Conservation (phyloP, 2,329 filamentous ascomycete genomes). For the Lachnellula hyalina region DNA sequence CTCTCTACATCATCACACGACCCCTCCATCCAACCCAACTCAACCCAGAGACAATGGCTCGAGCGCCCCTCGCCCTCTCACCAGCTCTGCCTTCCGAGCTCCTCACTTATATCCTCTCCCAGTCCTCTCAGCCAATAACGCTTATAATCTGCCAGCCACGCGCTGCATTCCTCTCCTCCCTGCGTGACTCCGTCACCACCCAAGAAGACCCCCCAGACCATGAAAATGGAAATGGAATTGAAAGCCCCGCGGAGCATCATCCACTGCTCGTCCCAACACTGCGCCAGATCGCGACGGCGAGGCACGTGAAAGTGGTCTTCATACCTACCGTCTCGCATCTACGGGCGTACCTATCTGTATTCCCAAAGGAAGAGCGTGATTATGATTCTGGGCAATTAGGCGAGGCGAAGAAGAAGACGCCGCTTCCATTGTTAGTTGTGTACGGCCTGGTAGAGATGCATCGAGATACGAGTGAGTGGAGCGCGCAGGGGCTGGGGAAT, state of each 20-base stretch:
- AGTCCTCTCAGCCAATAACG: constrained; percentile 48
- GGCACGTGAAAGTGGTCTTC: constrained; percentile 66
- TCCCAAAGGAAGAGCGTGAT: neutral
- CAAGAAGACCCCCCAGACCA: neutral
- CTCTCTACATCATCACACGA: neutral
- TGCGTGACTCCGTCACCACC: constrained; percentile 44
- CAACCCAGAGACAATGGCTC: constrained; percentile 12
- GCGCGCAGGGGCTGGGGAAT: constrained; percentile 63
- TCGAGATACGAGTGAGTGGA: constrained; percentile 66
- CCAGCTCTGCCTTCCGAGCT: constrained; percentile 55
- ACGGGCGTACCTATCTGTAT: constrained; percentile 64
- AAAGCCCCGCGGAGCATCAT: constrained; percentile 29
- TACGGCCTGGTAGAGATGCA: constrained; percentile 64
- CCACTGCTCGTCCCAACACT: constrained; percentile 59
- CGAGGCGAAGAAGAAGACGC: constrained; percentile 20
- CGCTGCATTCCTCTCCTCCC: constrained; percentile 56
- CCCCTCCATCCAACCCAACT: constrained; percentile 4
- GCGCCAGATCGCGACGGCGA: constrained; percentile 61
- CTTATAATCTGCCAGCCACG: constrained; percentile 66
- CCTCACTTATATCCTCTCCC: constrained; percentile 56
- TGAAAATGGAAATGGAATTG: constrained; percentile 14
- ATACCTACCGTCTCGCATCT: constrained; percentile 71
- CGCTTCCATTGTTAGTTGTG: constrained; percentile 46
- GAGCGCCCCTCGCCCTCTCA: constrained; percentile 41
- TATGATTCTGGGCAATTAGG: constrained; percentile 1